Base-by-base conservation (phyloP, 2,329 filamentous ascomycete genomes). In the Fusarium graminum region DNA sequence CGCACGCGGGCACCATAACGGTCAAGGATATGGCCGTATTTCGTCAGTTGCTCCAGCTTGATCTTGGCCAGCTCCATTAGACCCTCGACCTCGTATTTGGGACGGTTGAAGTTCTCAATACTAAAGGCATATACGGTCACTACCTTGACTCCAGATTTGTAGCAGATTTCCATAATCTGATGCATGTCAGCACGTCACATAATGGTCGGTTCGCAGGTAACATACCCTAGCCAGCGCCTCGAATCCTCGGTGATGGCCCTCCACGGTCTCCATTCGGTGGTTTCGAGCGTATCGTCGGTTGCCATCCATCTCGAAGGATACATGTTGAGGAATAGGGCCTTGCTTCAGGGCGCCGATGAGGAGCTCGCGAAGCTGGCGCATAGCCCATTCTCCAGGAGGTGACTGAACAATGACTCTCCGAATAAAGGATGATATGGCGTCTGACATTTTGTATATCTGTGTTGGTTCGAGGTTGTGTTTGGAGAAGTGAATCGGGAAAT, bases 241-340 rank as follows among this genome's bases (percentile, higher is more conserved):
- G 73, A 98, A 99, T 3, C 95, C 95, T 71, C 97, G 82, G 76
- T 97, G 94, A 77, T 99, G 95, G 25, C 95, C 95, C 79, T 99
- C 94, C 32, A 98, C 90, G 0, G 94, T 97, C 82, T 99, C 95
- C 76, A 99, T 97, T 67, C 94, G 89, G 80, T 95, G 93, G 65
- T 86, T 91, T 63, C 92, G 87, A 14, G 95, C 95, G 81, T 96
- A 99, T 43, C 95, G 90, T 73, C 95, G 85, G 80, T 99, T 99
- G 55, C 95, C 95, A 77, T 99, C 95, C 95, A 99, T 99, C 72
- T 97, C 94, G 75, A 99, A 99, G n/a, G 95, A 95, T 62, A 99
- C 88, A 87, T 99, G 95, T 74, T 93, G 90, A 11, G 95, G 95
- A 54, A 99, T 90, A 3, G 93, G 93, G 0, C 95, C 95, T 79